Evolutionary conservation across 2,329 filamentous ascomycete genomes (phyloP), one percentile per base, ranked within the genome.

Genomic region (Epichloe hybrida): DNA sequence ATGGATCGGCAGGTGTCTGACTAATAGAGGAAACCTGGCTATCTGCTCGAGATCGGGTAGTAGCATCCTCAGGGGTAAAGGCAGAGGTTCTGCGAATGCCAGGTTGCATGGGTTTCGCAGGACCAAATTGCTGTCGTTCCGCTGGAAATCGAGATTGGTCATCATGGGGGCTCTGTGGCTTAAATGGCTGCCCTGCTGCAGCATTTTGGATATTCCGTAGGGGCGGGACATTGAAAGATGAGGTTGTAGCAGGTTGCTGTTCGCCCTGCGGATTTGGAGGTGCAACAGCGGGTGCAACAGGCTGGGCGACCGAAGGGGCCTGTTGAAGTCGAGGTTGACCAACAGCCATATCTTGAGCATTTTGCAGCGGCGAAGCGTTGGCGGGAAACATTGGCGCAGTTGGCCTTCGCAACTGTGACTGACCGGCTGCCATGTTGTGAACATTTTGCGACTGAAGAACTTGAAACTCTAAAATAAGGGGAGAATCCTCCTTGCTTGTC

Each of bases 11-110:
- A 6, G 53, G 54, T 1, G 56, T 55, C 0, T 55, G 55, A 5
- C 51, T 49, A 17, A 57, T 12, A 20, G 55, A 45, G 1, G 56
- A 58, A 2, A 56, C 54, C 21, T 51, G 47, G 21, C 57, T 56
- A 37, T 56, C 52, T 0, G 51, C 50, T 31, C 57, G 52, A 15
- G 53, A 38, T 8, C 52, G 52, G 13, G 51, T 38, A 8, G 56
- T 53, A 15, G 53, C 55, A 17, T 55, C 49, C 8, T 54, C 50
- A 35, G 50, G 48, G 9, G 41, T 48, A 17, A 52, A 47, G 3
- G 50, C 53, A 12, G 51, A 50, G 11, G 41, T 50, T 6, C 52
- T 50, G 20, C 50, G 50, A 15, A 49, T 21, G 11, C 36, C 46
- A 46, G 46, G 9, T 43, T 35, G 17, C 50, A 51, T 7, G 46